These are phyloP conservation scores for Wickerhamomyces bovis DNA, from an alignment of 805 yeast genomes.

Conservation along the genomic window DNA sequence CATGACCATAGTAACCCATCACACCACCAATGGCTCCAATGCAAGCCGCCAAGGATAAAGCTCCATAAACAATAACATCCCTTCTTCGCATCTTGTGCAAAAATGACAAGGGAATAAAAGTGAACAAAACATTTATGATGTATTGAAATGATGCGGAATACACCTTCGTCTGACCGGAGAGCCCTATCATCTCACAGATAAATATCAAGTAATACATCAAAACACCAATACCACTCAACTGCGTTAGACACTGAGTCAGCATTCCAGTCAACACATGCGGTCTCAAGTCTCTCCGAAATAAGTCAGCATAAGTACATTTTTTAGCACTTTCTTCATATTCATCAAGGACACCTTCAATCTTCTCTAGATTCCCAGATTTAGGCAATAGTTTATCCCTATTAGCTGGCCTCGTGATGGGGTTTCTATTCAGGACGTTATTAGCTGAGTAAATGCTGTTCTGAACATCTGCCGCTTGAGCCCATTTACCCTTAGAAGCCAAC, in stretches of 20 bases:
- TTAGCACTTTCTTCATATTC: constrained; percentile 22
- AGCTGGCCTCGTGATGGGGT: background rate
- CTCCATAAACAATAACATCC: constrained; percentile 40
- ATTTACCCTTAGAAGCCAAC: constrained; percentile 35
- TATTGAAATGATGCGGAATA: constrained; percentile 35
- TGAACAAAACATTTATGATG: constrained; percentile 34
- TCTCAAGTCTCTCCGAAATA: constrained; percentile 30
- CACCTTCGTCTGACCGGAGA: constrained; percentile 29
- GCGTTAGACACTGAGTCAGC: constrained; percentile 35
- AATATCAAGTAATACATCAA: constrained; percentile 39
- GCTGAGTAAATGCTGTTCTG: constrained; percentile 13
- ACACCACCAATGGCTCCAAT: constrained; percentile 30
- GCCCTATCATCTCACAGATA: constrained; percentile 43
- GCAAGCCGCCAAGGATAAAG: constrained; percentile 30
- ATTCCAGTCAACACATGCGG: constrained; percentile 34
- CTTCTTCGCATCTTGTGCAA: constrained; percentile 42
- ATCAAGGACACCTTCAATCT: constrained; percentile 20
- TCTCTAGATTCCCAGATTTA: constrained; percentile 11
- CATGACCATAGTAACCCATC: constrained; percentile 31
- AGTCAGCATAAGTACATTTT: constrained; percentile 25
- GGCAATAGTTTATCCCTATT: background rate
- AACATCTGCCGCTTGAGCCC: constrained; percentile 32
- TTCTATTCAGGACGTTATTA: background rate
- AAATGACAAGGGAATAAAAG: constrained; percentile 37
- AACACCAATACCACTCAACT: constrained; percentile 38